phyloP scores from a whole-genome alignment of 2,329 filamentous ascomycete genomes.

The Trichoderma guizhouense region DNA sequence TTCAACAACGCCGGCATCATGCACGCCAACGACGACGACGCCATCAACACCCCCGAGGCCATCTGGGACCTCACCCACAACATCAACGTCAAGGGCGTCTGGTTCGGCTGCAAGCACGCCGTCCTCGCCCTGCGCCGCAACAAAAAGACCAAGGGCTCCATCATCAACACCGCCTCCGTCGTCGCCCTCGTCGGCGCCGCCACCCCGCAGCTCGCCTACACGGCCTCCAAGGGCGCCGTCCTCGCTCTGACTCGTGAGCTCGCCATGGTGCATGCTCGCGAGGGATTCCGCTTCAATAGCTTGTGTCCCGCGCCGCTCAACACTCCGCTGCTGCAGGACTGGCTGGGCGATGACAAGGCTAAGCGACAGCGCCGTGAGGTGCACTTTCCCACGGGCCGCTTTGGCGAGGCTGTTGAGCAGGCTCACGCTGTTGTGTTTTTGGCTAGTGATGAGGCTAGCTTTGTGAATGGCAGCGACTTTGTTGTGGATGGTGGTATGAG shows the following conservation, averaged over 20 bases:
- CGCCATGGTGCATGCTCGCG: constrained; percentile 86
- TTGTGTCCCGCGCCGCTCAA: constrained; percentile 89
- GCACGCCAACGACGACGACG: constrained; percentile 78
- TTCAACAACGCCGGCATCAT: constrained; percentile 99
- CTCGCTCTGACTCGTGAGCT: constrained; percentile 86
- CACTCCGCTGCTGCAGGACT: constrained; percentile 88
- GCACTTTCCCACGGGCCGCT: constrained; percentile 83
- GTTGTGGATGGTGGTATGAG: constrained; percentile 95
- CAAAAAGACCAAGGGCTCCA: constrained; percentile 72
- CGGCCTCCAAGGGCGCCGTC: constrained; percentile 89
- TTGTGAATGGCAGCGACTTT: constrained; percentile 89
- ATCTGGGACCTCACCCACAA: constrained; percentile 93
- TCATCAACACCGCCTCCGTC: constrained; percentile 91
- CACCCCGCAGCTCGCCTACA: constrained; percentile 88
- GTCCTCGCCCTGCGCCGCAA: constrained; percentile 76
- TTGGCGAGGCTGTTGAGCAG: constrained; percentile 92
- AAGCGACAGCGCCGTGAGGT: constrained; percentile 82
- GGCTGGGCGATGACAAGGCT: constrained; percentile 80
- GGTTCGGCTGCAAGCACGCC: constrained; percentile 92
- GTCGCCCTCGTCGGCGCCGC: constrained; percentile 84
- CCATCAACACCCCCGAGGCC: constrained; percentile 77
- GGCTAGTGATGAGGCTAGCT: constrained; percentile 83
- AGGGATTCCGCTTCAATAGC: constrained; percentile 85
- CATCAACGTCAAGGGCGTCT: constrained; percentile 98
- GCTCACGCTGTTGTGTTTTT: constrained; percentile 85